phyloP scores from a whole-genome alignment of 2,329 filamentous ascomycete genomes.

The Lachnellula subtilissima region DNA sequence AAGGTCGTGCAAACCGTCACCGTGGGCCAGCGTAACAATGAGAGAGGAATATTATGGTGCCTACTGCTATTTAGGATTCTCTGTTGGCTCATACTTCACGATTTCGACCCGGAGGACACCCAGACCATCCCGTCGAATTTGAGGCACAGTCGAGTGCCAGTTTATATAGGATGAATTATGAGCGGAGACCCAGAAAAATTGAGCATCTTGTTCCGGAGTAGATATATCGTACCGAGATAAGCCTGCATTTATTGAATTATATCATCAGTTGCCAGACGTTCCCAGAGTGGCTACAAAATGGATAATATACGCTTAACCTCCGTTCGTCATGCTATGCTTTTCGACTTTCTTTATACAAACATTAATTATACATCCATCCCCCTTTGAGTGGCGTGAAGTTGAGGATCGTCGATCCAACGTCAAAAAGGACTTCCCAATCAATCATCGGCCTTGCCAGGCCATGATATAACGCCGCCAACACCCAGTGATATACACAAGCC shows the following conservation, averaged over 20 bases:
- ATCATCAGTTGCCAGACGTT: no score
- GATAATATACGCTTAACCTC: background rate
- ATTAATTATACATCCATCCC: background rate
- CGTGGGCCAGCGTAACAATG: slow-evolving; percentile 19
- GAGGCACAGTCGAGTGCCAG: slow-evolving; percentile 47
- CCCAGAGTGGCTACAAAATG: no score
- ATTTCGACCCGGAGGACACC: slow-evolving; percentile 50
- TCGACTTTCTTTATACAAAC: background rate
- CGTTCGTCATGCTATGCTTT: background rate
- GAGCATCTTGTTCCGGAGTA: no score
- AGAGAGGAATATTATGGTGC: slow-evolving; percentile 40
- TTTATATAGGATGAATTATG: slow-evolving; percentile 39
- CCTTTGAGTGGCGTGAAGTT: background rate
- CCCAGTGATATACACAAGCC: background rate
- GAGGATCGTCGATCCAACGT: background rate
- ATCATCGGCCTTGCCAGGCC: background rate
- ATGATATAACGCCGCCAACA: background rate
- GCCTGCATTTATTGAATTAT: no score
- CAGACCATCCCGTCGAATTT: slow-evolving; percentile 49
- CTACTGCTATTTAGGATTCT: slow-evolving; percentile 51
- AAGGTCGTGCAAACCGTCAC: no score
- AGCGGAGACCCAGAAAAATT: no score
- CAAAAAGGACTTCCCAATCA: background rate
- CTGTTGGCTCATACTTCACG: slow-evolving; percentile 52
- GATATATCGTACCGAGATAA: no score